phyloP scores from a whole-genome alignment of 1,284 basidiomycete species.

The Quambalaria eucalypti region DNA sequence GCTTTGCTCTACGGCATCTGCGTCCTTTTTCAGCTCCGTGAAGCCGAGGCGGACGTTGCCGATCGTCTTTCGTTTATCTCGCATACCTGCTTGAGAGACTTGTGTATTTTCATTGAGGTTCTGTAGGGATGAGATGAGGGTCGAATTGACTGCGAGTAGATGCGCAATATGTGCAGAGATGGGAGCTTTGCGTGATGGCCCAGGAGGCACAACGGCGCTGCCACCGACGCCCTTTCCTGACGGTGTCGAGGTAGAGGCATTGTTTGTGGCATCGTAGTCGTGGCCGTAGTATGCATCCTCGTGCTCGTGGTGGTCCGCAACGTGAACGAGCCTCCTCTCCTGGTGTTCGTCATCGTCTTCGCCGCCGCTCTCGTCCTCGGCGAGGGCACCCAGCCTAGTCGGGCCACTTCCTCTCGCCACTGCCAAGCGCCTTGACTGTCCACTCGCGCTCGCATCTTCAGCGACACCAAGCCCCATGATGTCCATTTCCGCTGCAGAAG shows the following conservation, averaged over 20 bases:
- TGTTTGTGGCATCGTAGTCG: no score
- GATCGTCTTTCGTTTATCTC: neutral
- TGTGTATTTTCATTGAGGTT: neutral
- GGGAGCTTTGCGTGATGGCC: neutral
- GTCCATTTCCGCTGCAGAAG: no score
- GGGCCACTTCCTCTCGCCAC: no score
- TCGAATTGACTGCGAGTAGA: neutral
- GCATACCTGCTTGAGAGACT: neutral
- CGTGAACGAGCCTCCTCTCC: no score
- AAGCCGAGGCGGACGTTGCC: neutral
- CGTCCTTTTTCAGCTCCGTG: neutral
- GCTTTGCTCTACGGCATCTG: neutral
- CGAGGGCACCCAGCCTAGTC: no score
- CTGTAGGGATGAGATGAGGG: neutral
- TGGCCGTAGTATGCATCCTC: neutral
- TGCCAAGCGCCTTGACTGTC: no score
- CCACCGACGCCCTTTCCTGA: no score
- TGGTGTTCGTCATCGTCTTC: neutral
- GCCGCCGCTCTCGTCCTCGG: neutral
- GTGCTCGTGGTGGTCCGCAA: no score
- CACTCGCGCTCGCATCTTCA: no score
- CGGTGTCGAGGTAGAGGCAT: no score
- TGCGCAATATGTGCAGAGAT: neutral
- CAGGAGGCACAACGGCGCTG: neutral
- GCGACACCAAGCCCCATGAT: no score